Evolutionary conservation across 768 basidiomycete genomes (phyloP).

Genomic region (Crepidotus variabilis): DNA sequence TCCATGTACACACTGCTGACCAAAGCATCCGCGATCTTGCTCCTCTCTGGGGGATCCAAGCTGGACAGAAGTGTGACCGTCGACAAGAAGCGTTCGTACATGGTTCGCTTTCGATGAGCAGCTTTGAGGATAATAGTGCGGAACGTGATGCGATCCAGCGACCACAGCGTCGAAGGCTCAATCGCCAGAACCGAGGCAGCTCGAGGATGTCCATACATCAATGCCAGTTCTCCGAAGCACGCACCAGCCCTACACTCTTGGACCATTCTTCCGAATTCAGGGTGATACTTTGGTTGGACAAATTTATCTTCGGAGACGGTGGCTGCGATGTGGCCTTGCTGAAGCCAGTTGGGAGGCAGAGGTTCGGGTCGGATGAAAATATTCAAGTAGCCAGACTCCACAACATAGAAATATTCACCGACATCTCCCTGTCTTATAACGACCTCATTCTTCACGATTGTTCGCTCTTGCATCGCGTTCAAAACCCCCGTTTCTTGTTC

Average conservation of each 20-base stretch:
- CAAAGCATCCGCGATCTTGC: conserved; percentile 96
- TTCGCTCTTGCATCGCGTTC: conserved; percentile 91
- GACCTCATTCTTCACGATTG: conserved; percentile 69
- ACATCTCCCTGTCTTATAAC: conserved; percentile 96
- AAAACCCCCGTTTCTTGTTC: conserved; percentile 93
- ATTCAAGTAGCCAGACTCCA: conserved; percentile 83
- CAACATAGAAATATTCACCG: conserved; percentile 97
- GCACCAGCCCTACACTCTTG: conserved; percentile 79
- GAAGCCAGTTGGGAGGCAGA: conserved; percentile 55
- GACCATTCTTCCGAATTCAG: conserved; percentile 76
- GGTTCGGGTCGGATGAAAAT: conserved; percentile 77
- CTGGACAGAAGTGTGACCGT: conserved; percentile 85
- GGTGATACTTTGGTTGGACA: conserved; percentile 61
- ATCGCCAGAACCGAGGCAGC: conserved; percentile 91
- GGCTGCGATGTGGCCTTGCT: conserved; percentile 35
- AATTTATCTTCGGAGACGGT: conserved; percentile 48
- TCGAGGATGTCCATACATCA: conserved; percentile 98
- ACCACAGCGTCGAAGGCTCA: conserved; percentile 84
- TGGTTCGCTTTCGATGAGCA: conserved; percentile 84
- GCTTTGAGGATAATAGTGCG: conserved; percentile 95
- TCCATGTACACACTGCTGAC: conserved; percentile 78
- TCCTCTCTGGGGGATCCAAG: conserved; percentile 82
- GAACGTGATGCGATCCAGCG: conserved; percentile 96
- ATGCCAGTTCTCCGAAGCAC: conserved; percentile 92
- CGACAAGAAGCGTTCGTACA: conserved; percentile 96